Evolutionary conservation across 1,284 basidiomycete genomes (phyloP), one percentile per base, ranked within the genome.

Genomic region (Pyrrhoderma noxium): DNA sequence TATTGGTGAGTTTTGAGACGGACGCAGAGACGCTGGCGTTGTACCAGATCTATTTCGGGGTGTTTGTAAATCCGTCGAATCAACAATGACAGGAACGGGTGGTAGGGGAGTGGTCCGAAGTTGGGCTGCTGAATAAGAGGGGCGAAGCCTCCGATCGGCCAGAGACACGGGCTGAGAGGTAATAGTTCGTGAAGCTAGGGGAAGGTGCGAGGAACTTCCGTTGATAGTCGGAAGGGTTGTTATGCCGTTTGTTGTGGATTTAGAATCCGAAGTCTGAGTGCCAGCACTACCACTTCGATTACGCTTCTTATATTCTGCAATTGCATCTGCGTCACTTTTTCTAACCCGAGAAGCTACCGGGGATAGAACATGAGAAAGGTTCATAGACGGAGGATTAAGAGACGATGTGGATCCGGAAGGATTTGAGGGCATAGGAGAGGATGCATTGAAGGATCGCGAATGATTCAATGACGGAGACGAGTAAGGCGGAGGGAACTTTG

Each of bases 301-400:
- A 49, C 87, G 77, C 56, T 77, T 71, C 64, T 87, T 73, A 62
- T 89, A 90, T 61, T 88, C 86, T 62, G 89, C 85, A 71, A 86
- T 88, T 22, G 87, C 88, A 64, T 85, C 84, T 22, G 86, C 86
- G 62, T 90, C 88, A 52, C 80, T 74, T 67, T 89, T 83, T 58
- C 81, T 76, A 72, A 90, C 83, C 25, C 86, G 82, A 56, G 71
- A 82, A 16, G 82, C 84, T 52, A 90, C 77, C 1, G 84, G 85
- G 8, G 88, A 84, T 53, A 87, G 62, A 27, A 76, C 74, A 43
- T 75, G 73, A 8, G 70, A 67, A 40, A 74, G 64, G 44, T 68
- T 70, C n/a, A 63, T 55, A 42, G 62, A 64, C 16, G 58, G 52
- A 1, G 57, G 55, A 11, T 61, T 52, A 27, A 71, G 52, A 2